Percentiles rank a stretch among this genome's conserved stretches.
Conservation (phyloP, 495 filamentous ascomycete species). For the Lasiosphaeria ovina region DNA sequence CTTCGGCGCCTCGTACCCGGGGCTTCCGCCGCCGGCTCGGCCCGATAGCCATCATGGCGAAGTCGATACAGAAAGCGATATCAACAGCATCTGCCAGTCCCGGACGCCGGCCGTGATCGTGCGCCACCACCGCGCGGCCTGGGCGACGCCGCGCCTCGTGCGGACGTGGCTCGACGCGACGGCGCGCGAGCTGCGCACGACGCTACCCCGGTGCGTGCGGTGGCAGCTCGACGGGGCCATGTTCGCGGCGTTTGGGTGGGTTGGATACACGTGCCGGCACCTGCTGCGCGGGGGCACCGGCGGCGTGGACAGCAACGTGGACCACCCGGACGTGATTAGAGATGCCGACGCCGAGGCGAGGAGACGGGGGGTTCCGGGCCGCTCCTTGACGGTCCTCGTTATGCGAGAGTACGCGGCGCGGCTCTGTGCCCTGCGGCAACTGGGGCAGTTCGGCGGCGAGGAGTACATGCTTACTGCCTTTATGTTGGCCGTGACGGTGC, state of each 20-base stretch:
- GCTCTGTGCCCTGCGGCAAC: slow-evolving; percentile 25
- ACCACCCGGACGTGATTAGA: slow-evolving; percentile 30
- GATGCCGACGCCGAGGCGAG: slow-evolving; percentile 23
- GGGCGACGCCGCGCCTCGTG: slow-evolving; percentile 21
- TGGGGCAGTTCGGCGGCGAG: slow-evolving; percentile 31
- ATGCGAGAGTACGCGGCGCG: slow-evolving; percentile 34
- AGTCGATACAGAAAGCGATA: background rate
- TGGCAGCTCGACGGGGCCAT: slow-evolving; percentile 39
- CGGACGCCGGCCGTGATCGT: slow-evolving; percentile 25
- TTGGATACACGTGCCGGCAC: slow-evolving; percentile 40
- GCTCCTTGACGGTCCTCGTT: slow-evolving; percentile 32
- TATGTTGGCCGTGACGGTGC: slow-evolving; percentile 38
- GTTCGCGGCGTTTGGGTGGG: slow-evolving; percentile 33
- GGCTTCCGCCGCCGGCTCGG: slow-evolving; percentile 12
- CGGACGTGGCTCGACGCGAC: slow-evolving; percentile 24
- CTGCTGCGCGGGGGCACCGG: slow-evolving; percentile 4
- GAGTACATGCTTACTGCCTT: slow-evolving; percentile 41
- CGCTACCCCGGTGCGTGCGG: slow-evolving; percentile 21
- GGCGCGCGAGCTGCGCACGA: slow-evolving; percentile 18
- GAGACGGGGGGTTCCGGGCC: slow-evolving; percentile 5
- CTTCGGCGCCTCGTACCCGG: slow-evolving; percentile 32
- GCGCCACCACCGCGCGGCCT: slow-evolving; percentile 25
- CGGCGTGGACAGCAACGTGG: slow-evolving; percentile 6
- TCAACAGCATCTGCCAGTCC: background rate
- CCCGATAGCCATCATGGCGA: background rate